Evolutionary conservation across 768 basidiomycete genomes (phyloP), one percentile per base, ranked within the genome.

Genomic region (Roridomyces roridus): DNA sequence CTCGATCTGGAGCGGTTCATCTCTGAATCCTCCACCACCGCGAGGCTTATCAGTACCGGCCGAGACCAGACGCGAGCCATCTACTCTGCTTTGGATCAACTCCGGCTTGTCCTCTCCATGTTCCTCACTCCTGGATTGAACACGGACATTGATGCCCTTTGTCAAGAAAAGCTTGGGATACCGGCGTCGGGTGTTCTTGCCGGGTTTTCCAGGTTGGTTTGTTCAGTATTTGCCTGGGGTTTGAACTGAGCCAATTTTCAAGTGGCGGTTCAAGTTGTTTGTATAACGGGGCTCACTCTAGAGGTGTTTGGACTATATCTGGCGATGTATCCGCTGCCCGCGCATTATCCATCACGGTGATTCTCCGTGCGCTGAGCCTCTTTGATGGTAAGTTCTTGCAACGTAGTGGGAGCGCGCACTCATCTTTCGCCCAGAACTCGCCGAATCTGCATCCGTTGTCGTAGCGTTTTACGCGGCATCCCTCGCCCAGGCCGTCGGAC

Each of bases 381-480:
- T 85, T 87, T 57, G 88, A 91, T 72, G 88, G 94, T 80, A 44
- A 23, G 43, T 20, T 31, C 8, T 17, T n/a, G n/a, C n/a, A n/a
- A n/a, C n/a, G n/a, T n/a, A n/a, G n/a, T n/a, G n/a, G n/a, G n/a
- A n/a, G n/a, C n/a, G n/a, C n/a, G 48, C 36, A 24, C 43, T 45
- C 10, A 28, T 63, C 10, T 9, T 47, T 25, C 35, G 55, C 23
- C 0, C 59, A 94, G 94, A 91, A 35, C 76, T 86, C 5, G 81
- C 87, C 47, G 85, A 88, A 47, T 79, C 79, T 25, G 88, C 88
- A 15, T 88, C 84, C 58, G 86, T 88, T 1, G 84, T 92, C 20
- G 87, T 91, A 57, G 81, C 88, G 0, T 96, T 92, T 69, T 97
- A 94, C 70, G 81, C 88, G 0, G 82, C 88, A 0, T 87, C 91